These are phyloP conservation scores for Beauveria medogensis DNA, from an alignment of 2,329 filamentous ascomycete genomes.

Conservation along the genomic window DNA sequence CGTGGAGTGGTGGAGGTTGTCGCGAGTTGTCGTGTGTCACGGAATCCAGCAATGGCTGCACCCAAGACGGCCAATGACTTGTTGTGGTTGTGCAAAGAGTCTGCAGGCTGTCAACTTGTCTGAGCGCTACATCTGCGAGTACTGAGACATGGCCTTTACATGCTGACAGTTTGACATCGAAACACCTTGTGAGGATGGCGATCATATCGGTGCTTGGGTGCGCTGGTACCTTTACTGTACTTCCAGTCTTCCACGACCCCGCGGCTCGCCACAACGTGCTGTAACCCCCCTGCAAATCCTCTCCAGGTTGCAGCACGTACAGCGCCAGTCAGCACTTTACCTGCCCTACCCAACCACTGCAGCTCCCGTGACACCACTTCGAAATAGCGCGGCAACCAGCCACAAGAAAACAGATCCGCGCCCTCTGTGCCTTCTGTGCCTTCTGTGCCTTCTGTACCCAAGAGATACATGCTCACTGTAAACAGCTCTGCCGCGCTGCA, in stretches of 20 bases:
- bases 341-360: background rate
- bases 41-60: background rate
- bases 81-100: background rate
- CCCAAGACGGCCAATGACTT: too few relatives aligned
- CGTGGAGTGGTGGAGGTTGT: background rate
- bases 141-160: too few relatives aligned
- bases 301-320: background rate
- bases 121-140: too few relatives aligned
- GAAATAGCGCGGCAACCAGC: background rate
- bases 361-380: background rate
- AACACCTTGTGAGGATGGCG: too few relatives aligned
- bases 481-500: background rate
- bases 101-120: background rate
- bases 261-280: background rate
- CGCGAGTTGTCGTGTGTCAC: conserved; percentile 4
- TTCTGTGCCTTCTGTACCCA: background rate
- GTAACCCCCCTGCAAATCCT: background rate
- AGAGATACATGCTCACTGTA: background rate
- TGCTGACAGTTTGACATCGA: too few relatives aligned
- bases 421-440: background rate
- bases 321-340: background rate
- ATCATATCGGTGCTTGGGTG: too few relatives aligned
- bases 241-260: background rate
- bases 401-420: background rate
- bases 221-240: background rate